Evolutionary conservation across 768 basidiomycete species (phyloP).

Genomic region (Hydnum rufescens): DNA sequence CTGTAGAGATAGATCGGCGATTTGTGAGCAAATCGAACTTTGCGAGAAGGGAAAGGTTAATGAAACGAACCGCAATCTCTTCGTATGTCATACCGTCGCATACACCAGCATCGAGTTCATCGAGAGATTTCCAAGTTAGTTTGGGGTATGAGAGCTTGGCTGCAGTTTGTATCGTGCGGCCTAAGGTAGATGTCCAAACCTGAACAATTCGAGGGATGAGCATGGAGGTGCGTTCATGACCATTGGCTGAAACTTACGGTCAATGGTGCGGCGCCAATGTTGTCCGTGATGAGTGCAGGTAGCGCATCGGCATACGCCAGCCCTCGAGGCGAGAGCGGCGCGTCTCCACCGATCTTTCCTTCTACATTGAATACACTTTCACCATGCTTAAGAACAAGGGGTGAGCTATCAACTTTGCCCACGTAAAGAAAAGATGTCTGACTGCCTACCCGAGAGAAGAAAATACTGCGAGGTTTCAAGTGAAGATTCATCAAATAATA

Average conservation of each 20-base stretch:
- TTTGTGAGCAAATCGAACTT: too few relatives aligned
- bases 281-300: conserved; percentile 71
- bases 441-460: conserved; percentile 75
- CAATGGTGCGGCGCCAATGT: conserved; percentile 71
- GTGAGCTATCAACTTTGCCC: neutral
- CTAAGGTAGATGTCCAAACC: conserved; percentile 99
- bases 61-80: conserved; percentile 67
- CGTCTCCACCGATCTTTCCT: conserved; percentile 97
- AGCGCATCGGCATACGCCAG: conserved; percentile 70
- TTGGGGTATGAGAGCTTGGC: conserved; percentile 67
- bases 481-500: conserved; percentile 99
- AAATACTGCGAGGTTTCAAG: conserved; percentile 89
- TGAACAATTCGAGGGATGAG: conserved; percentile 18
- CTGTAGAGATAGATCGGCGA: too few relatives aligned
- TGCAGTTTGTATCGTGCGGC: conserved; percentile 82
- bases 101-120: conserved; percentile 96
- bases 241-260: conserved; percentile 44
- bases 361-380: conserved; percentile 94
- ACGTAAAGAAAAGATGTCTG: neutral
- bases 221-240: neutral
- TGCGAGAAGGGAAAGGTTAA: neutral
- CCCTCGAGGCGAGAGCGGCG: conserved; percentile 64
- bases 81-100: conserved; percentile 99
- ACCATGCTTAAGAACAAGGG: conserved; percentile 46
- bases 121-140: conserved; percentile 94